A percentile compares a stretch with the other conserved stretches of the same genome.
Conservation (phyloP, 371 early-diverging fungal genomes). For the Dichotomocladium elegans region DNA sequence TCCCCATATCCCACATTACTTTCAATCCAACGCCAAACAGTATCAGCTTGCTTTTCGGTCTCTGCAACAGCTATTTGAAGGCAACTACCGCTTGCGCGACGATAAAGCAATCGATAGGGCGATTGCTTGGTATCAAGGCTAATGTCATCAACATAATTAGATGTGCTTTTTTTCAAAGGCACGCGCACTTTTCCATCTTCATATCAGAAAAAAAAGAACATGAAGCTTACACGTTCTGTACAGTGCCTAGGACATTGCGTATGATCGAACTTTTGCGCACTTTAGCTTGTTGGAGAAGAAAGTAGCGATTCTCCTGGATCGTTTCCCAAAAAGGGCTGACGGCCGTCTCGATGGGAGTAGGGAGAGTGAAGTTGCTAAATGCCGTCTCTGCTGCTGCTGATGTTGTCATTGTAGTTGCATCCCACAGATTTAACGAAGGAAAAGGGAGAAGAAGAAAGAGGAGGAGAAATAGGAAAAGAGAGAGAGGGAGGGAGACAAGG, state of each 20-base stretch:
- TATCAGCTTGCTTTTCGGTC: constrained; percentile 73
- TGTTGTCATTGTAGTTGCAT: constrained; percentile 3
- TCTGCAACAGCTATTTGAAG: constrained; percentile 74
- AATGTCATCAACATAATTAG: background rate
- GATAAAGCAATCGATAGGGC: constrained; percentile 85
- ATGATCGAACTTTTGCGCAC: constrained; percentile 54
- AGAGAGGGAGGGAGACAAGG: no score
- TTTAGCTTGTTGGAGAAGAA: constrained; percentile 70
- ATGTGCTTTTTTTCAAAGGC: background rate
- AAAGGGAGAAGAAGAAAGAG: background rate
- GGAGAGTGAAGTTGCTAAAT: constrained; percentile 4
- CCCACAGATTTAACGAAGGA: background rate
- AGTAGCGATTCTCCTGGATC: constrained; percentile 54
- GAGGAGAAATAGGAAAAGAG: no score
- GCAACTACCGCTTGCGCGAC: constrained; percentile 47
- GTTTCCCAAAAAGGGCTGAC: constrained; percentile 58
- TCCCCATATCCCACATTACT: constrained; percentile 31
- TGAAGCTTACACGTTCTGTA: constrained; percentile 70
- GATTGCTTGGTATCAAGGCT: constrained; percentile 92
- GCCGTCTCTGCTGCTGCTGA: constrained; percentile 1
- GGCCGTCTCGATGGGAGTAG: constrained; percentile 1
- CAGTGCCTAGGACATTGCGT: constrained; percentile 72
- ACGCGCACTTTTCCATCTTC: background rate
- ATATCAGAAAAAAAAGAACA: background rate
- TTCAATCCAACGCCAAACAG: constrained; percentile 90